phyloP scores from a whole-genome alignment of 176 grass and related monocot species.

The Eleusine coracana region DNA sequence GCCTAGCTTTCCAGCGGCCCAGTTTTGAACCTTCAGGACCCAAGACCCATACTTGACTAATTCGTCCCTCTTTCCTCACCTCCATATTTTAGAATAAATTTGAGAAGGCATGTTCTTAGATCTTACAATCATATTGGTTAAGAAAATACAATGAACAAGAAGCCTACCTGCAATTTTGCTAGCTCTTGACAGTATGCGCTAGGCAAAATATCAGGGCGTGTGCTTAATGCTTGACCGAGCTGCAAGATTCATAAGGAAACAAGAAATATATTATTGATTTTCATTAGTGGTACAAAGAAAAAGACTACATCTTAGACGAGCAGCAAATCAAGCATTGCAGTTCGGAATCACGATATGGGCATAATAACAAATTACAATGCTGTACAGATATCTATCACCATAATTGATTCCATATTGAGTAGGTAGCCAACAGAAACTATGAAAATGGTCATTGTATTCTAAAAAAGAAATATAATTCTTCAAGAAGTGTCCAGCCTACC shows the following conservation, averaged over 20 bases:
- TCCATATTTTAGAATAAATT: conserved; percentile 1
- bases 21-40: not conserved
- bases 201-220: conserved; percentile 83
- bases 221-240: conserved; percentile 97
- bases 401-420: conserved; percentile 17
- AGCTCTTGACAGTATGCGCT: conserved; percentile 92
- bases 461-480: conserved; percentile 10
- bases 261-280: conserved; percentile 4
- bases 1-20: not conserved
- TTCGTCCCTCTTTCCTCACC: not conserved
- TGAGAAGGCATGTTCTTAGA: not conserved
- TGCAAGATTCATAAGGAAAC: conserved; percentile 36
- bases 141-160: conserved; percentile 24
- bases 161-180: conserved; percentile 76
- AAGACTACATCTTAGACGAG: conserved; percentile 17
- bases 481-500: conserved; percentile 45
- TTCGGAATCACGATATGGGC: conserved; percentile 17
- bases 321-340: not conserved
- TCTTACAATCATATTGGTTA: conserved; percentile 6
- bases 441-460: not conserved
- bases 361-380: conserved; percentile 15
- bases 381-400: not conserved
- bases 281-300: conserved; percentile 1
- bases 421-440: conserved; percentile 1
- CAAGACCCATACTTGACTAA: not conserved